These are phyloP conservation scores for Xylaria sp. DNA, from an alignment of 2,329 filamentous ascomycete genomes.

Conservation along the genomic window DNA sequence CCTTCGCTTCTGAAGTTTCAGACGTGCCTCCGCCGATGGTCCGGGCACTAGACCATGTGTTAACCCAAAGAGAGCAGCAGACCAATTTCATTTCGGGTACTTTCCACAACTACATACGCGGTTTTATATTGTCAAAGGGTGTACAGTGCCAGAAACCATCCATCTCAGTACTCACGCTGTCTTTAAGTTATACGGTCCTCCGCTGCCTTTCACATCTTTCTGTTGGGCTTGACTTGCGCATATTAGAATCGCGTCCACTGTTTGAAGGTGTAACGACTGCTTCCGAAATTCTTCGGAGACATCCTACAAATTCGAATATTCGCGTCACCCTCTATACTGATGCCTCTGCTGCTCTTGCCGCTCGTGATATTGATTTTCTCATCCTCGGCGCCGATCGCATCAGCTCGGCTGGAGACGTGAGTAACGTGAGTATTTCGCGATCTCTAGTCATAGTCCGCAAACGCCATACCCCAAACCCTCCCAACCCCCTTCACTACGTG, in stretches of 20 bases:
- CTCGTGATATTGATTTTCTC: conserved; percentile 64
- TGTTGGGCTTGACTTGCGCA: conserved; percentile 62
- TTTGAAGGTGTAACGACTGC: conserved; percentile 72
- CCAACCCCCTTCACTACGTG: neutral
- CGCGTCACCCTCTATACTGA: conserved; percentile 67
- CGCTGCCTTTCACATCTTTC: conserved; percentile 56
- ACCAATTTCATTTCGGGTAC: conserved; percentile 50
- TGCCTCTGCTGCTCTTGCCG: conserved; percentile 66
- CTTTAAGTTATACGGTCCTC: conserved; percentile 70
- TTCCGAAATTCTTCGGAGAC: conserved; percentile 49
- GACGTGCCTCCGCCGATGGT: conserved; percentile 44
- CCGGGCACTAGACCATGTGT: conserved; percentile 42
- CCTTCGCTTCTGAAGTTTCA: conserved; percentile 41
- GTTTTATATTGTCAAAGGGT: conserved; percentile 33
- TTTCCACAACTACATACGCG: conserved; percentile 51
- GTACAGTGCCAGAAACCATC: conserved; percentile 30
- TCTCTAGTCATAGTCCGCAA: neutral
- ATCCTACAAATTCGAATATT: conserved; percentile 32
- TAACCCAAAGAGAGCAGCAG: conserved; percentile 34
- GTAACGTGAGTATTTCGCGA: conserved; percentile 57
- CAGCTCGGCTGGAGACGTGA: conserved; percentile 65
- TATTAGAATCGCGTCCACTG: conserved; percentile 74
- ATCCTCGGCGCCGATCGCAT: conserved; percentile 74
- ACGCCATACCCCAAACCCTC: neutral
- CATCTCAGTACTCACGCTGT: conserved; percentile 68